A percentile compares a stretch with the other conserved stretches of the same genome.
Conservation (phyloP, 2,329 filamentous ascomycete genomes). For the Fusarium citri region DNA sequence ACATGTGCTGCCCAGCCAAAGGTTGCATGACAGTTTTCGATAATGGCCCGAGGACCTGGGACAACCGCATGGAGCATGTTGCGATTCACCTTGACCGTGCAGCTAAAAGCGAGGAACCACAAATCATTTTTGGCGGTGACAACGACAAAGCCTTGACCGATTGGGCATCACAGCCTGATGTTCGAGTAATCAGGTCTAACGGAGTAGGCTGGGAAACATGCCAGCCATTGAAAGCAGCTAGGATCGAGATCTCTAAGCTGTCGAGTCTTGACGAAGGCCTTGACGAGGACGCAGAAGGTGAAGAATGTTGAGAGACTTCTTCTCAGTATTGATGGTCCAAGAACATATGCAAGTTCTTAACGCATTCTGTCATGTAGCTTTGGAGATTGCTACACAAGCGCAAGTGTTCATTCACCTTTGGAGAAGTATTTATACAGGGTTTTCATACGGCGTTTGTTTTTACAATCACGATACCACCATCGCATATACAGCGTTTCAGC, state of each 20-base stretch:
- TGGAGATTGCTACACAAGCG: background rate
- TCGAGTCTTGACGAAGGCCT: constrained; percentile 5
- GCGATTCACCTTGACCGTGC: constrained; percentile 78
- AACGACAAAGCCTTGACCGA: constrained; percentile 54
- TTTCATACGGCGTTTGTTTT: constrained; percentile 1
- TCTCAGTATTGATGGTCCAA: background rate
- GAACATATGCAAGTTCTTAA: background rate
- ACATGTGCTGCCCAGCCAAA: constrained; percentile 69
- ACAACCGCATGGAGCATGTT: constrained; percentile 87
- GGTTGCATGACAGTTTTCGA: constrained; percentile 71
- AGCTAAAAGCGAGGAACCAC: constrained; percentile 43
- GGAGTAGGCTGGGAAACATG: constrained; percentile 51
- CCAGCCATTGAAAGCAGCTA: constrained; percentile 45
- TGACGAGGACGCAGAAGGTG: constrained; percentile 48
- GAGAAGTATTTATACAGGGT: background rate
- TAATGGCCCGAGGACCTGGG: constrained; percentile 74
- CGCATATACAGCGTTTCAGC: background rate
- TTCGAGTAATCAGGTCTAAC: constrained; percentile 52
- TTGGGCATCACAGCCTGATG: constrained; percentile 54
- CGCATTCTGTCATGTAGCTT: background rate
- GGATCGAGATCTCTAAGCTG: constrained; percentile 23
- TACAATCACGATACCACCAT: constrained; percentile 22
- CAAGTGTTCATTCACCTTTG: background rate
- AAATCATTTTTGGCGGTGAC: constrained; percentile 54
- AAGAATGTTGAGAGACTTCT: constrained; percentile 32